Conservation (phyloP, 768 basidiomycete species). For the Russula emetica region DNA sequence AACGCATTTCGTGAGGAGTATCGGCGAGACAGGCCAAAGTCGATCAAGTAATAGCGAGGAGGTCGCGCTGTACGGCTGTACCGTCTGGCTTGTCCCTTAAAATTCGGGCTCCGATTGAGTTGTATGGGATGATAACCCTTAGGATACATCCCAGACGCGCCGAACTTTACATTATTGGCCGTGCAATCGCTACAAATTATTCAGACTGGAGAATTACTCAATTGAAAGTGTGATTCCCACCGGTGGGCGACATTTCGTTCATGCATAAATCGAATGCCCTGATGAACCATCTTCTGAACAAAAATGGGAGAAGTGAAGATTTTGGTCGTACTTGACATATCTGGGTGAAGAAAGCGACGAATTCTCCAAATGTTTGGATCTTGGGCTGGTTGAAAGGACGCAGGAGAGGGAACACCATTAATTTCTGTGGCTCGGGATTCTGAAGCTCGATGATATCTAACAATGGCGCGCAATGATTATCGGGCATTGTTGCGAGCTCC, state of each 20-base stretch:
- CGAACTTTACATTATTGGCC: conserved; percentile 32
- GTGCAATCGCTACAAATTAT: conserved; percentile 19
- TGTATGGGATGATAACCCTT: conserved; percentile 8
- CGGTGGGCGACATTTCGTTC: conserved; percentile 31
- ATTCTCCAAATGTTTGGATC: conserved; percentile 38
- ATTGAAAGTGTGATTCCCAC: conserved; percentile 27
- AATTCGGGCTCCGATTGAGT: conserved; percentile 7
- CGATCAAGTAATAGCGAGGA: conserved; percentile 33
- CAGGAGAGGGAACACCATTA: conserved; percentile 38
- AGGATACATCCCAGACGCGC: conserved; percentile 24
- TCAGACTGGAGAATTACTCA: background rate
- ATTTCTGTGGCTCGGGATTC: conserved; percentile 2
- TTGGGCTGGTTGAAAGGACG: conserved; percentile 32
- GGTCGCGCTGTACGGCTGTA: conserved; percentile 30
- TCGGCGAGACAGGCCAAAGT: conserved; percentile 32
- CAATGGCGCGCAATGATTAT: conserved; percentile 32
- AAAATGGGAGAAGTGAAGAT: background rate
- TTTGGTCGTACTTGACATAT: conserved; percentile 34
- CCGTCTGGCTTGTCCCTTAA: conserved; percentile 20
- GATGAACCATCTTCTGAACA: background rate
- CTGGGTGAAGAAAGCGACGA: conserved; percentile 35
- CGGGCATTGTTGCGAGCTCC: conserved; percentile 27
- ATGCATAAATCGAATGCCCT: conserved; percentile 33
- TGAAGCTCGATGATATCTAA: conserved; percentile 28
- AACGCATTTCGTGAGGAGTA: conserved; percentile 18